Evolutionary conservation across 495 filamentous ascomycete genomes (phyloP), one percentile per base, ranked within the genome.

Genomic region (Tuber magnatum): DNA sequence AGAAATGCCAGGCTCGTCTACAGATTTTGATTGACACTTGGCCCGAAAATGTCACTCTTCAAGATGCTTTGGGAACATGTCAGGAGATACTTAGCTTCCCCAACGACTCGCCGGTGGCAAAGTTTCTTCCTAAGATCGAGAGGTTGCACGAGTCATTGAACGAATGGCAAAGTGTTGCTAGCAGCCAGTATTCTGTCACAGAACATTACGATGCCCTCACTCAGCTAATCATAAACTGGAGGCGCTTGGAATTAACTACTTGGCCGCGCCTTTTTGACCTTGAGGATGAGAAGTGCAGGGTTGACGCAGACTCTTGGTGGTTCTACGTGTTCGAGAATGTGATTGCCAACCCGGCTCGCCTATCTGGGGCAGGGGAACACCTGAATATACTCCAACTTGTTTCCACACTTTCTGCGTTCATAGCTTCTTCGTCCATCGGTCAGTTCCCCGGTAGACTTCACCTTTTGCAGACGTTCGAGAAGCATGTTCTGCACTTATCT

Each of bases 131-230:
- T 0, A 92, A 91, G 77, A 86, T 93, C 12, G 96, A 99, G 82
- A 92, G 92, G 71, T 85, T 99, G 10, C 91, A 97, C 82, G 86
- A 85, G 0, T 88, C 89, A 73, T 86, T 99, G 22, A 90, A 97
- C 78, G 92, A 97, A 84, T 99, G 96, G 96, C 93, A 97, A 83
- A 86, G 90, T 8, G 93, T 97, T 82, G 93, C 94, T 12, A 95
- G 93, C 84, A 87, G 88, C 77, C 90, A 91, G 70, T 93, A 91
- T 81, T 91, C 90, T 28, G 92, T 89, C 8, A 85, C 86, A 0
- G 81, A 86, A 12, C 83, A 93, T 20, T 96, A 92, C 75, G 90
- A 94, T 71, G 87, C 89, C 44, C 85, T 98, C 24, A 94, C 93
- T 1, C 86, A 86, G 69, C 85, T 91, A 69, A 91, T 94, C 71